phyloP scores from a whole-genome alignment of 2,329 filamentous ascomycete species.

The Penicillium oxalicum region DNA sequence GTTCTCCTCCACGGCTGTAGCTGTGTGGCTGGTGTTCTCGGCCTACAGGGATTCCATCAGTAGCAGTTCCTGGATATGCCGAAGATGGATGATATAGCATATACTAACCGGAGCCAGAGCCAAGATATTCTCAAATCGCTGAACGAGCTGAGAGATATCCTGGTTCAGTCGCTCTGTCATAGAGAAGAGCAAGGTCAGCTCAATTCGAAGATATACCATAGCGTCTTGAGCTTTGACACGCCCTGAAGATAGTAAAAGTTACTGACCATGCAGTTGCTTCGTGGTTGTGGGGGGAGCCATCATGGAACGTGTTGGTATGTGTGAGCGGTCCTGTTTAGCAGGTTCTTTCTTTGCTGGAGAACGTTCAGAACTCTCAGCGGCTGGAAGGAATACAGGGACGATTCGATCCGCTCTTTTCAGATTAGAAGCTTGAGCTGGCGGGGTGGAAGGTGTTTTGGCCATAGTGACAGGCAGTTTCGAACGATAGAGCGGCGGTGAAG shows the following conservation, averaged over 20 bases:
- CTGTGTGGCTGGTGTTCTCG: conserved; percentile 48
- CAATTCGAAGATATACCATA: neutral
- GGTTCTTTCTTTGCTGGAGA: neutral
- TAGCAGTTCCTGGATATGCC: neutral
- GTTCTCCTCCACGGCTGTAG: conserved; percentile 52
- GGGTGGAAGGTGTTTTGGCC: neutral
- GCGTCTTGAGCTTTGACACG: neutral
- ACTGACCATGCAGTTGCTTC: conserved; percentile 27
- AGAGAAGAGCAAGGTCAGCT: neutral
- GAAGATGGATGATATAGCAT: neutral
- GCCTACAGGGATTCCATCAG: conserved; percentile 29
- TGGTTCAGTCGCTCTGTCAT: conserved; percentile 40
- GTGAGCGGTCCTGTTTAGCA: neutral
- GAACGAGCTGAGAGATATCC: conserved; percentile 43
- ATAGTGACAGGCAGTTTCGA: neutral
- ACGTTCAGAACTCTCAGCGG: neutral
- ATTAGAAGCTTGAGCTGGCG: neutral
- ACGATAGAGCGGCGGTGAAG: neutral
- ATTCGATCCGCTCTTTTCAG: neutral
- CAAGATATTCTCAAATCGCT: conserved; percentile 53
- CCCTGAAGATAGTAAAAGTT: neutral
- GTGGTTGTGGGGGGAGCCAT: conserved; percentile 32
- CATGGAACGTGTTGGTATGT: neutral
- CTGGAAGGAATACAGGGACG: neutral
- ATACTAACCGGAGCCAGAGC: conserved; percentile 46